Conservation (phyloP, 1,284 basidiomycete species). For the Coniferiporia sulphurascens region DNA sequence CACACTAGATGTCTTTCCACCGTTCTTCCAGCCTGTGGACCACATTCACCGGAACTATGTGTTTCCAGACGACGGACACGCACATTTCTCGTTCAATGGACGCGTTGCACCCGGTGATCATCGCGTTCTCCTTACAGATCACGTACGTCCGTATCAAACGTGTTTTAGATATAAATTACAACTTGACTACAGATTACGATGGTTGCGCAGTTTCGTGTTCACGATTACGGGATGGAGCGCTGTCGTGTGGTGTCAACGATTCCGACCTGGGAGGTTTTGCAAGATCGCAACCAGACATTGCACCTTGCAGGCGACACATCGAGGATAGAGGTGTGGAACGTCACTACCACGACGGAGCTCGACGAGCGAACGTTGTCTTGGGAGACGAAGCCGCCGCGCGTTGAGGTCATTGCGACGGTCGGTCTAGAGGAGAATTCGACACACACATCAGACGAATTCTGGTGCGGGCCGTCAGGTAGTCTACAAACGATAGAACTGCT, state of each 20-base stretch:
- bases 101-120: constrained; percentile 17
- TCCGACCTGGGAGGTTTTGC: constrained; percentile 11
- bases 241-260: constrained; percentile 15
- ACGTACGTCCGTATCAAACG: constrained; percentile 3
- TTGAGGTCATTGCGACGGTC: background rate
- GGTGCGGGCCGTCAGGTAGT: constrained; percentile 16
- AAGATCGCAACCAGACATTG: constrained; percentile 11
- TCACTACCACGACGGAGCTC: constrained; percentile 7
- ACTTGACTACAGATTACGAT: constrained; percentile 13
- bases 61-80: constrained; percentile 16
- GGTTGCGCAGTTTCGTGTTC: constrained; percentile 18
- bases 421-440: constrained; percentile 12
- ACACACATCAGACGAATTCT: constrained; percentile 15
- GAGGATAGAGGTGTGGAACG: constrained; percentile 13
- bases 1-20: constrained; percentile 15
- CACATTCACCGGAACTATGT: constrained; percentile 11
- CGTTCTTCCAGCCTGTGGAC: constrained; percentile 17
- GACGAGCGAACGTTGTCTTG: constrained; percentile 16
- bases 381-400: constrained; percentile 11
- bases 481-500: constrained; percentile 16
- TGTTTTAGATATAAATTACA: background rate
- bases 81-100: constrained; percentile 17
- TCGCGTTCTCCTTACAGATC: constrained; percentile 15
- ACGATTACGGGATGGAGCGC: constrained; percentile 19
- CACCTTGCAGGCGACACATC: constrained; percentile 15